Base-by-base conservation (phyloP, 2,329 filamentous ascomycete species). In the Fusarium albidum region DNA sequence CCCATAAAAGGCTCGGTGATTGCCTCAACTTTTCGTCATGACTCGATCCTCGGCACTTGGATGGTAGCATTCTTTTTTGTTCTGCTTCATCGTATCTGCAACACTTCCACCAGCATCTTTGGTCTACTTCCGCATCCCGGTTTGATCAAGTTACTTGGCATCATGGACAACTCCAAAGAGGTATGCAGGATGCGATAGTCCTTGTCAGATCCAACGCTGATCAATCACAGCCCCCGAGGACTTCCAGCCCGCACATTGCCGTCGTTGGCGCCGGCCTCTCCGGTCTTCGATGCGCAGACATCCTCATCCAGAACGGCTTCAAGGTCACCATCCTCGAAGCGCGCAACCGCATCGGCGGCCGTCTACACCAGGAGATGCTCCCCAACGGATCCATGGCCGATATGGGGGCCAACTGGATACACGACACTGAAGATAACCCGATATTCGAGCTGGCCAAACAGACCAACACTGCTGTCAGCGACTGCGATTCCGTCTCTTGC, bases 351-450 rank as follows among this genome's bases (percentile, higher is more conserved):
- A 68, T 91, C 32, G 89, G 89, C 10, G 89, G 89, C 2, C 81
- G 89, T 26, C 77, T 90, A 25, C 73, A 79, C 48, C 83, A 86
- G 63, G 71, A 77, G 43, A 69, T 66, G 17, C 73, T 86, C 4
- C 71, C 74, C 11, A 81, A 80, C 32, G 79, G 79, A 0, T 72
- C 76, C 26, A 60, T 77, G 9, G 77, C 84, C n/a, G 83, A 86
- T 59, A 70, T 82, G 26, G 89, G 89, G 1, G 87, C 89, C n/a
- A 92, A 92, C 64, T 92, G 89, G 89, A 90, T 92, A 44, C 89
- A 92, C 55, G 89, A 89, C 28, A 90, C 87, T 6, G 76, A 83
- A 1, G 79, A 86, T 57, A 92, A 92, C 65, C 87, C 89, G 0
- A 89, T 91, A 13, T 70, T 88, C 31, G 83, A 88, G 34, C 75